Evolutionary conservation across 2,329 filamentous ascomycete species (phyloP).

Genomic region (Pestalotiopsis sp.): DNA sequence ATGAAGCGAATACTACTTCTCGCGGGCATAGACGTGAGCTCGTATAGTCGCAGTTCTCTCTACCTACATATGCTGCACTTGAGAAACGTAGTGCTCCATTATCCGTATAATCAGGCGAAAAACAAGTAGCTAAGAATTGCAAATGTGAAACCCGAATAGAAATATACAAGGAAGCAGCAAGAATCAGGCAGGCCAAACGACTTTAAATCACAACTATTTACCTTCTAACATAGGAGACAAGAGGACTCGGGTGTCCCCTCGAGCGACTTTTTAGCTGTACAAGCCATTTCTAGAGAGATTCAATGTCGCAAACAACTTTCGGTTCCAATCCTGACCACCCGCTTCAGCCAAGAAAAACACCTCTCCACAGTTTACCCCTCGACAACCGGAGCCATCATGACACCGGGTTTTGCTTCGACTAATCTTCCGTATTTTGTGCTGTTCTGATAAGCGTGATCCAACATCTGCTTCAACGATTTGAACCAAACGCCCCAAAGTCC

Average conservation of each 20-base stretch:
- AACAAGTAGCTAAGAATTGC: no score
- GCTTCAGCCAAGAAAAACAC: not conserved
- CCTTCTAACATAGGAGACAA: constrained; percentile 9
- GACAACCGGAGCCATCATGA: not conserved
- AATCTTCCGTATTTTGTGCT: not conserved
- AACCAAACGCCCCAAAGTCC: constrained; percentile 9
- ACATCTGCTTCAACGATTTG: not conserved
- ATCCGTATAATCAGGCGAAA: no score
- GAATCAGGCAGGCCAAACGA: constrained; percentile 4
- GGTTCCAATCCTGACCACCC: not conserved
- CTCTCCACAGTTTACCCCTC: not conserved
- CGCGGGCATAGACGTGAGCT: no score
- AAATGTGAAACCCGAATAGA: not conserved
- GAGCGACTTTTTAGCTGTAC: not conserved
- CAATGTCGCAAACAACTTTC: not conserved
- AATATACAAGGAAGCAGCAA: not conserved
- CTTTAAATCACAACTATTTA: constrained; percentile 8
- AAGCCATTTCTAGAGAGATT: not conserved
- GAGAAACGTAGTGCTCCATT: no score
- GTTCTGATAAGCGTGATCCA: not conserved
- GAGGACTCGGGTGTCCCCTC: not conserved
- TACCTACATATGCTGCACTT: no score
- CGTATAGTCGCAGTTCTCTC: no score
- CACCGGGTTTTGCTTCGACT: not conserved
- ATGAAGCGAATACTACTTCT: no score